phyloP scores from a whole-genome alignment of 1,284 basidiomycete species.

The Cerioporus squamosus region DNA sequence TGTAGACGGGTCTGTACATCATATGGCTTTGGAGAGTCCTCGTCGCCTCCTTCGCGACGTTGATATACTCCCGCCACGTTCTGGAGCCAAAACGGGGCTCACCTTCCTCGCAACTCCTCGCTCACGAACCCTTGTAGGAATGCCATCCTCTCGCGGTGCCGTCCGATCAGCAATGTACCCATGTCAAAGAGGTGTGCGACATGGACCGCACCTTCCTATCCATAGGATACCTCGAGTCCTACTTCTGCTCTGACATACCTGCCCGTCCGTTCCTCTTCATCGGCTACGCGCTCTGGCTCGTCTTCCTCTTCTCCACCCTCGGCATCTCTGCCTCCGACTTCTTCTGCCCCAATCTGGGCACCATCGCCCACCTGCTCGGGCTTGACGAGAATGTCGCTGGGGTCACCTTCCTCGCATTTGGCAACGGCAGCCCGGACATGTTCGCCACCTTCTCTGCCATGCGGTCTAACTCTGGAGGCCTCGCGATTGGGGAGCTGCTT shows the following conservation, averaged over 20 bases:
- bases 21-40: too few species aligned
- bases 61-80: too few species aligned
- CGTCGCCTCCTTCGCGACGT: not conserved
- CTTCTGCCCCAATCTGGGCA: constrained; percentile 92
- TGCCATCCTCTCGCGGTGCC: constrained; percentile 55
- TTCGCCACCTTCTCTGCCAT: constrained; percentile 97
- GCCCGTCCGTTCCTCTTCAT: constrained; percentile 65
- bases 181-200: constrained; percentile 60
- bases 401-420: constrained; percentile 92
- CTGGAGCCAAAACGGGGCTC: not conserved
- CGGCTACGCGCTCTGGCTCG: constrained; percentile 73
- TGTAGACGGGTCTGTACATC: not conserved
- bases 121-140: constrained; percentile 11
- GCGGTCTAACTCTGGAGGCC: constrained; percentile 81
- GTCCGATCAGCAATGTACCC: constrained; percentile 61
- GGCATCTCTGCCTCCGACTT: constrained; percentile 95
- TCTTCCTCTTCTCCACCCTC: constrained; percentile 87
- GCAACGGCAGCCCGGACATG: constrained; percentile 91
- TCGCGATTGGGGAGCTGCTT: constrained; percentile 94
- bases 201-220: constrained; percentile 65
- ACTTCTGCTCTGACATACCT: constrained; percentile 65
- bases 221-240: constrained; percentile 68
- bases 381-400: constrained; percentile 91
- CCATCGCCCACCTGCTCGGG: constrained; percentile 81
- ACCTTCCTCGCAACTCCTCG: not conserved